Percentiles rank a stretch among this genome's conserved stretches.
Conservation (phyloP, 331 rosid species). For the Phaseolus coccineus region DNA sequence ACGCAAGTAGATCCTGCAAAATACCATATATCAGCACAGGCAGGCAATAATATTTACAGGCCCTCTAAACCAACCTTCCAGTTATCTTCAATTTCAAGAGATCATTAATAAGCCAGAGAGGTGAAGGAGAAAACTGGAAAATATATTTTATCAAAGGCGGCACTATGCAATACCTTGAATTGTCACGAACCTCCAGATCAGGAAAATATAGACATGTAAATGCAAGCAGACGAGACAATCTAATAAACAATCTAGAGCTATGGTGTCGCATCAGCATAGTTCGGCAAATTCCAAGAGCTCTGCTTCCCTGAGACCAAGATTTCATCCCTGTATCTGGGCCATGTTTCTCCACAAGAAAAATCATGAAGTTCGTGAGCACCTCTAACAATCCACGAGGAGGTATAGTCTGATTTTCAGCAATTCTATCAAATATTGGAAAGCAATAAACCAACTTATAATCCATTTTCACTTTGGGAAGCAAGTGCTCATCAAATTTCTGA, state of each 20-base stretch:
- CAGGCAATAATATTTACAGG: constrained; percentile 13
- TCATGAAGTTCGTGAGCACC: constrained; percentile 79
- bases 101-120: constrained; percentile 11
- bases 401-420: constrained; percentile 81
- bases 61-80: constrained; percentile 29
- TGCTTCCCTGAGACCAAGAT: constrained; percentile 96
- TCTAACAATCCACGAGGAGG: constrained; percentile 81
- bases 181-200: constrained; percentile 96
- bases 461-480: constrained; percentile 81
- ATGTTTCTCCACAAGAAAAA: constrained; percentile 88
- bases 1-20: constrained; percentile 90
- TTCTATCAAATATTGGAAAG: constrained; percentile 86
- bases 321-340: constrained; percentile 79
- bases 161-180: constrained; percentile 73
- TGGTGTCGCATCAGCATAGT: constrained; percentile 88
- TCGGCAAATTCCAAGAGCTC: constrained; percentile 91
- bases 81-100: constrained; percentile 25
- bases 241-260: constrained; percentile 87
- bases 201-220: constrained; percentile 88
- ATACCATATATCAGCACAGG: constrained; percentile 40
- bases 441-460: constrained; percentile 79
- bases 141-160: constrained; percentile 14
- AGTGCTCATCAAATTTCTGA: constrained; percentile 85
- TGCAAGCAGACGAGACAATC: constrained; percentile 82
- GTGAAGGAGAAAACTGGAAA: constrained; percentile 12